A percentile compares a stretch with the other conserved stretches of the same genome.
These are phyloP conservation scores for Bacidia gigantensis DNA, from an alignment of 495 filamentous ascomycete genomes.

Conservation along the genomic window DNA sequence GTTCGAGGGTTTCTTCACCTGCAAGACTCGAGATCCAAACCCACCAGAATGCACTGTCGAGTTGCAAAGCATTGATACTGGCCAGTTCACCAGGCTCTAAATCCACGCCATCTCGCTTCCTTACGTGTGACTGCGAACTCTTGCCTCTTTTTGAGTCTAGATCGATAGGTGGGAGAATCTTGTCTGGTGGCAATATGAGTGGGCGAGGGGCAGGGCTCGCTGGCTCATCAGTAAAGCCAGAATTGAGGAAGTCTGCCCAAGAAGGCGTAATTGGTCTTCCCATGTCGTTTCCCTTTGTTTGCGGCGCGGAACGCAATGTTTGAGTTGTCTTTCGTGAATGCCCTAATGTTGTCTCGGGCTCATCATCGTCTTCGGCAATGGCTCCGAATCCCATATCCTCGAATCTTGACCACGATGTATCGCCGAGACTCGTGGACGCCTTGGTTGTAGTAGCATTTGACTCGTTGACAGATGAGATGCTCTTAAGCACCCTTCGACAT, in stretches of 20 bases:
- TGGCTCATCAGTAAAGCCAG: conserved; percentile 71
- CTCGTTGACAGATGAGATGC: conserved; percentile 79
- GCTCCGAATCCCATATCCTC: conserved; percentile 87
- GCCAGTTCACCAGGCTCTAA: conserved; percentile 89
- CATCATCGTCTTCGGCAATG: conserved; percentile 54
- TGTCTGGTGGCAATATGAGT: conserved; percentile 75
- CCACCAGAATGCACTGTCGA: conserved; percentile 99
- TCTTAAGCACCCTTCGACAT: conserved; percentile 76
- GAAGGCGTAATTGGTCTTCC: conserved; percentile 89
- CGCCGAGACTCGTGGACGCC: conserved; percentile 53
- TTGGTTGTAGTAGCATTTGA: conserved; percentile 55
- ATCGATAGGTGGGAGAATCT: conserved; percentile 76
- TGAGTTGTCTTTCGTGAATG: conserved; percentile 21
- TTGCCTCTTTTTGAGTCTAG: conserved; percentile 49
- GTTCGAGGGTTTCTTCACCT: conserved; percentile 65
- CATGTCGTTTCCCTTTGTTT: conserved; percentile 46
- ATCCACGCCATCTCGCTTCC: conserved; percentile 47
- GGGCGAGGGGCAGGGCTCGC: conserved; percentile 37
- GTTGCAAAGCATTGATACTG: conserved; percentile 69
- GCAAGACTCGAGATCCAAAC: conserved; percentile 98
- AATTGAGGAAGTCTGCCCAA: conserved; percentile 93
- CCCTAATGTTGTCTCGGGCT: conserved; percentile 25
- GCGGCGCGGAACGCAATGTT: conserved; percentile 45
- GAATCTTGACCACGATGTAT: conserved; percentile 92
- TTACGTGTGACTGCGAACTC: conserved; percentile 79